Percentiles rank a stretch among this genome's conserved stretches.
Evolutionary conservation across 805 yeast species (phyloP).

Genomic region (Kockiozyma suomiensis): DNA sequence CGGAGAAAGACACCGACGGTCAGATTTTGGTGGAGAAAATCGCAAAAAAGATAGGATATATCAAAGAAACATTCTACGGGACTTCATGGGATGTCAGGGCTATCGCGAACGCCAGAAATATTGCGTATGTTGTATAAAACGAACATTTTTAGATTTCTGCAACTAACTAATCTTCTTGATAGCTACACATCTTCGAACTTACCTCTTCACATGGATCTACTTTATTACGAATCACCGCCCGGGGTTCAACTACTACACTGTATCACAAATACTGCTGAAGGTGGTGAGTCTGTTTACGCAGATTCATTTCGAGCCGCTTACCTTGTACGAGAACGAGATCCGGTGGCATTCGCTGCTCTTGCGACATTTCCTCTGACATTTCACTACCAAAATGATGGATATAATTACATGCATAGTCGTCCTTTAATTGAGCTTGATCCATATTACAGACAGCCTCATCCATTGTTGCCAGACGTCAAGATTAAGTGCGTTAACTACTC

Average conservation of each 20-base stretch:
- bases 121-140: conserved; percentile 47
- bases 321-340: conserved; percentile 57
- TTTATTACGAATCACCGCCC: conserved; percentile 80
- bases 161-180: neutral
- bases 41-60: conserved; percentile 63
- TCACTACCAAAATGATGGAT: conserved; percentile 64
- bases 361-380: conserved; percentile 65
- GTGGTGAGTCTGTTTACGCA: conserved; percentile 70
- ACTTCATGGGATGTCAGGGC: conserved; percentile 66
- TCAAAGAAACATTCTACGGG: conserved; percentile 73
- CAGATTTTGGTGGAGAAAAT: conserved; percentile 47
- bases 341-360: conserved; percentile 64
- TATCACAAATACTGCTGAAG: conserved; percentile 49
- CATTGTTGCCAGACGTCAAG: conserved; percentile 35
- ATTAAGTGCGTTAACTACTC: conserved; percentile 70
- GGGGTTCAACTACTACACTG: conserved; percentile 73
- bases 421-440: conserved; percentile 65
- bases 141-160: neutral
- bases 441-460: conserved; percentile 32
- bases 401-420: conserved; percentile 62
- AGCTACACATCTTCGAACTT: conserved; percentile 59
- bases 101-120: conserved; percentile 58
- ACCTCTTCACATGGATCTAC: conserved; percentile 76
- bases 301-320: conserved; percentile 71
- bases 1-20: conserved; percentile 40